A percentile compares a stretch with the other conserved stretches of the same genome.
Evolutionary conservation across 495 filamentous ascomycete species (phyloP).

Genomic region (Penicillium roqueforti): DNA sequence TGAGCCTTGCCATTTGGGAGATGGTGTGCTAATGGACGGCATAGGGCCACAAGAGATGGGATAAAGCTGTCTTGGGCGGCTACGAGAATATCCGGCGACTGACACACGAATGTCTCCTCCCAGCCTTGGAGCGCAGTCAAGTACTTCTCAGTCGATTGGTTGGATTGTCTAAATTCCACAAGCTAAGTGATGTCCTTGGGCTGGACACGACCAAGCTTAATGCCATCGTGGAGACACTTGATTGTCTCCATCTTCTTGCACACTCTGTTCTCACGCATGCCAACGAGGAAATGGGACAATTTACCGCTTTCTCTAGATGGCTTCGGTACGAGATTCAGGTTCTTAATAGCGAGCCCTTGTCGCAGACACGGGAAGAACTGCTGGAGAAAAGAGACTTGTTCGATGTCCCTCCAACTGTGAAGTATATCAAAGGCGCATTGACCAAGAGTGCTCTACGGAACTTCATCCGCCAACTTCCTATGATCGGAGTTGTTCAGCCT

Average conservation of each 20-base stretch:
- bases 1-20: background rate
- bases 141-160: slow-evolving; percentile 79
- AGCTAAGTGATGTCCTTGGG: slow-evolving; percentile 60
- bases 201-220: slow-evolving; percentile 58
- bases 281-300: slow-evolving; percentile 75
- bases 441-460: slow-evolving; percentile 43
- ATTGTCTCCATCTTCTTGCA: slow-evolving; percentile 66
- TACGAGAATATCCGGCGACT: slow-evolving; percentile 73
- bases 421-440: slow-evolving; percentile 51
- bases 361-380: slow-evolving; percentile 43
- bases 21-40: slow-evolving; percentile 14
- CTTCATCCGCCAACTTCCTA: slow-evolving; percentile 43
- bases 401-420: slow-evolving; percentile 45
- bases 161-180: slow-evolving; percentile 80
- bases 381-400: slow-evolving; percentile 44
- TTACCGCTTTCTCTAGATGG: slow-evolving; percentile 77
- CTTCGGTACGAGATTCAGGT: slow-evolving; percentile 77
- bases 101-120: slow-evolving; percentile 81
- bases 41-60: slow-evolving; percentile 93
- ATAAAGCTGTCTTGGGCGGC: slow-evolving; percentile 73
- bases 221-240: slow-evolving; percentile 62
- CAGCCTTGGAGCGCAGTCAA: slow-evolving; percentile 75
- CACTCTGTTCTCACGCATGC: slow-evolving; percentile 68
- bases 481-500: slow-evolving; percentile 33
- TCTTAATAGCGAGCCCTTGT: slow-evolving; percentile 42